These are phyloP conservation scores for Solanum verrucosum DNA, from an alignment of 257 asterid genomes.

Conservation along the genomic window DNA sequence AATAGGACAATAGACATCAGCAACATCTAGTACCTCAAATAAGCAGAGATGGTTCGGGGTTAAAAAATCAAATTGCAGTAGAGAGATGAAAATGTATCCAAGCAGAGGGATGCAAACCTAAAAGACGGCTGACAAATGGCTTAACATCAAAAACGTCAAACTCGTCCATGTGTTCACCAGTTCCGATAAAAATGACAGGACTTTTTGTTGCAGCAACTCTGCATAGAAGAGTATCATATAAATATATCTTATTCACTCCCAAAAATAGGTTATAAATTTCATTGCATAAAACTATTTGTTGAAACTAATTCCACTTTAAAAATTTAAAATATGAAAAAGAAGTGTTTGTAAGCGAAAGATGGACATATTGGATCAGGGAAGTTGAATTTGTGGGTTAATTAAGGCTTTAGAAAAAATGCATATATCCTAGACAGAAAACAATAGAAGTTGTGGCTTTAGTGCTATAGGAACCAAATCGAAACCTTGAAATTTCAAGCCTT, in stretches of 20 bases:
- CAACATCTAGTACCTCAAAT: neutral
- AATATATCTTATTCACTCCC: neutral
- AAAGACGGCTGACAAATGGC: conserved; percentile 95
- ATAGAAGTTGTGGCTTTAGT: neutral
- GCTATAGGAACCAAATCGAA: neutral
- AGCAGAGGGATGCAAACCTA: conserved; percentile 42
- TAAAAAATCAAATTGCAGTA: neutral
- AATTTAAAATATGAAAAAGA: neutral
- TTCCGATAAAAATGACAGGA: conserved; percentile 90
- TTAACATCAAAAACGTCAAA: conserved; percentile 92
- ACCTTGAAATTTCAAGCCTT: neutral
- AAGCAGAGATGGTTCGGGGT: neutral
- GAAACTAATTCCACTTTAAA: neutral
- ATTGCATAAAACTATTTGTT: neutral
- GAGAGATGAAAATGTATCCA: neutral
- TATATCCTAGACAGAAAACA: neutral
- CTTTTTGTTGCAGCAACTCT: conserved; percentile 98
- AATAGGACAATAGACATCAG: neutral
- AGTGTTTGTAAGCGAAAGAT: neutral
- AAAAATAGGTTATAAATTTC: neutral
- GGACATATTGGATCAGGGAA: neutral
- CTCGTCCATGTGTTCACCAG: conserved; percentile 99
- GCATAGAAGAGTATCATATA: conserved; percentile 14
- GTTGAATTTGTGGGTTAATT: neutral
- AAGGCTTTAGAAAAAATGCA: neutral